Conservation (phyloP, 345 rosid species). For the Eucalyptus camaldulensis region DNA sequence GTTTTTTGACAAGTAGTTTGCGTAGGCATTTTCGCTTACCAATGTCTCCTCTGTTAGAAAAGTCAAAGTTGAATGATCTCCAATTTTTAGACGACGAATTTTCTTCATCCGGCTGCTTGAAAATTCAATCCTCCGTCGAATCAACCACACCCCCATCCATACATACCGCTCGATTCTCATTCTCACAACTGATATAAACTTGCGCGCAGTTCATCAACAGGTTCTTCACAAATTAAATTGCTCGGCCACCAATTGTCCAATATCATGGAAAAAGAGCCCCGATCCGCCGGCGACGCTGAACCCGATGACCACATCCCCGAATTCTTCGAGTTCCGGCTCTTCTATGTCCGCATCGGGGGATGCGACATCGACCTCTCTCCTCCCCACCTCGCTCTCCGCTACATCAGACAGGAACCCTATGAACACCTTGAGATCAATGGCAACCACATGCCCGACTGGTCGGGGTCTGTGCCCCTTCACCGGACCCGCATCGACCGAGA, state of each 20-base stretch:
- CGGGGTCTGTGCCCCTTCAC: background rate
- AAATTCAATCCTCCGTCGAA: background rate
- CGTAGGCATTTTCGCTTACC: background rate
- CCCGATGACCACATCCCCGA: background rate
- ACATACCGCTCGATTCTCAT: background rate
- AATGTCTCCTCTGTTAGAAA: background rate
- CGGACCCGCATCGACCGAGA: background rate
- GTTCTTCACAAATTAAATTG: background rate
- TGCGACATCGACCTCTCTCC: background rate
- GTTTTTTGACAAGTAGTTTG: background rate
- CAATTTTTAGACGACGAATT: background rate
- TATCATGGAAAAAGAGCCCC: background rate
- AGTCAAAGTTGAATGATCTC: background rate
- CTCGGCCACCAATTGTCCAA: background rate
- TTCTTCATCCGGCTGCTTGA: background rate
- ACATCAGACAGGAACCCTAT: background rate
- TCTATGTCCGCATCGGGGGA: background rate
- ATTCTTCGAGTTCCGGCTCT: background rate
- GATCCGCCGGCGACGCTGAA: background rate
- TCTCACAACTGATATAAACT: background rate
- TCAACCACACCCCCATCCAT: background rate
- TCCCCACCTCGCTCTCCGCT: background rate
- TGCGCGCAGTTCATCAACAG: background rate
- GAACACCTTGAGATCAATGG: background rate
- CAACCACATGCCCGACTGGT: background rate